A percentile compares a stretch with the other conserved stretches of the same genome.
Evolutionary conservation across 2,329 filamentous ascomycete genomes (phyloP).

Genomic region (Pyrenochaeta sp.): DNA sequence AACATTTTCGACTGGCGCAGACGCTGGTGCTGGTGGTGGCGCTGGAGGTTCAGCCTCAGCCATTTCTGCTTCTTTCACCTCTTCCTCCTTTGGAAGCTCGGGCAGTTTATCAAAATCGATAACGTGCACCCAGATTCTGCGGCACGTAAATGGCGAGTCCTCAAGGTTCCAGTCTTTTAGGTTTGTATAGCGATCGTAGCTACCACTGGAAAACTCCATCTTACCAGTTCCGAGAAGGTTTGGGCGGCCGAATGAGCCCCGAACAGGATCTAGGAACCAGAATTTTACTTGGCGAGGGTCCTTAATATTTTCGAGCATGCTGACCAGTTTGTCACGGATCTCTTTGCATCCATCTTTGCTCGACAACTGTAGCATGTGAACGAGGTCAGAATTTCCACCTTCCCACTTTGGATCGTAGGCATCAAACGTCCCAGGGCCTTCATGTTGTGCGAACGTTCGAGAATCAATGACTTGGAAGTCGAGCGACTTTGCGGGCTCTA

Average conservation of each 20-base stretch:
- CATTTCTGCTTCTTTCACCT: slow-evolving; percentile 6
- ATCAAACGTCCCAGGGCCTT: slow-evolving; percentile 50
- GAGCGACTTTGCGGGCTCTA: slow-evolving; percentile 15
- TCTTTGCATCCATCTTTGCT: slow-evolving; percentile 36
- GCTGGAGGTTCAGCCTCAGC: background rate
- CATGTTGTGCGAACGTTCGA: slow-evolving; percentile 41
- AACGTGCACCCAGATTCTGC: slow-evolving; percentile 47
- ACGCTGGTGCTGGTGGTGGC: background rate
- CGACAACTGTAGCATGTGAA: slow-evolving; percentile 32
- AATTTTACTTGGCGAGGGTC: slow-evolving; percentile 52
- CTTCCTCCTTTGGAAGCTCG: slow-evolving; percentile 31
- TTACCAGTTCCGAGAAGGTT: slow-evolving; percentile 41
- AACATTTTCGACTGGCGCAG: background rate
- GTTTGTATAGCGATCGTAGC: slow-evolving; percentile 35
- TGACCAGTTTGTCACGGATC: slow-evolving; percentile 41
- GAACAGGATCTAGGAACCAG: slow-evolving; percentile 48
- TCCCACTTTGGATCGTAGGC: slow-evolving; percentile 39
- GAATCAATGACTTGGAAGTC: slow-evolving; percentile 48
- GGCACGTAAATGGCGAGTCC: slow-evolving; percentile 28
- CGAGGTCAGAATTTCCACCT: slow-evolving; percentile 13
- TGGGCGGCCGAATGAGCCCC: slow-evolving; percentile 41
- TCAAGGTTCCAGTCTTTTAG: slow-evolving; percentile 38
- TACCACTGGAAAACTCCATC: slow-evolving; percentile 44
- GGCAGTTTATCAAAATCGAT: slow-evolving; percentile 41
- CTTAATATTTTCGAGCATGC: slow-evolving; percentile 37